These are phyloP conservation scores for Friedmanniomyces simplex DNA, from an alignment of 495 filamentous ascomycete genomes.

Conservation along the genomic window DNA sequence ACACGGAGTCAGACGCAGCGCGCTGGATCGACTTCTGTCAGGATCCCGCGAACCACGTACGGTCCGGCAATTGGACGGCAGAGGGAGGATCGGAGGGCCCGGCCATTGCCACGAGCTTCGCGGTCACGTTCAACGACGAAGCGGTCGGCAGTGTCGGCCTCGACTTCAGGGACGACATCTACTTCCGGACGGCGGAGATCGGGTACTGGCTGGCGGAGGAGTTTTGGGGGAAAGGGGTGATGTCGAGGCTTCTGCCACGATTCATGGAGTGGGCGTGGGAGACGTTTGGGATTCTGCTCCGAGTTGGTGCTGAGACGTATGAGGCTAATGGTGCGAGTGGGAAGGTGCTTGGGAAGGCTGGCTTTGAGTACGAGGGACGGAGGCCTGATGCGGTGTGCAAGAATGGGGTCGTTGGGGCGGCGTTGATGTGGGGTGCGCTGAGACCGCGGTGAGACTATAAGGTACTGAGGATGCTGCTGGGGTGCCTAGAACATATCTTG, in stretches of 20 bases:
- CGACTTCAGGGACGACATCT: constrained; percentile 24
- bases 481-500: too few relatives aligned
- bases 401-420: constrained; percentile 17
- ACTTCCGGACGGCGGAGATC: constrained; percentile 23
- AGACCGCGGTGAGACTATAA: constrained; percentile 7
- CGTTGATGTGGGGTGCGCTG: constrained; percentile 10
- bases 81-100: constrained; percentile 12
- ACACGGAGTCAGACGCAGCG: constrained; percentile 23
- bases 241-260: constrained; percentile 18
- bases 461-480: background rate
- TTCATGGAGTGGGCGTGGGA: constrained; percentile 26
- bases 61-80: constrained; percentile 5
- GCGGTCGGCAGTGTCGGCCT: constrained; percentile 28
- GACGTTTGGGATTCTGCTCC: constrained; percentile 14
- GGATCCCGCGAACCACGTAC: background rate
- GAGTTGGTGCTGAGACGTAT: constrained; percentile 19
- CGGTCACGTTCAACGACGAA: constrained; percentile 15
- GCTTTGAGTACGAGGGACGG: constrained; percentile 25
- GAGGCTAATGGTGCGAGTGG: constrained; percentile 25
- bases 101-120: constrained; percentile 10
- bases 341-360: constrained; percentile 22
- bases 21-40: constrained; percentile 22
- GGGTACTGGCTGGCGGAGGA: constrained; percentile 31
- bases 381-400: constrained; percentile 23
- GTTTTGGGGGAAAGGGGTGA: constrained; percentile 24